These are phyloP conservation scores for Castanea mollissima DNA, from an alignment of 306 rosid genomes.

Conservation along the genomic window DNA sequence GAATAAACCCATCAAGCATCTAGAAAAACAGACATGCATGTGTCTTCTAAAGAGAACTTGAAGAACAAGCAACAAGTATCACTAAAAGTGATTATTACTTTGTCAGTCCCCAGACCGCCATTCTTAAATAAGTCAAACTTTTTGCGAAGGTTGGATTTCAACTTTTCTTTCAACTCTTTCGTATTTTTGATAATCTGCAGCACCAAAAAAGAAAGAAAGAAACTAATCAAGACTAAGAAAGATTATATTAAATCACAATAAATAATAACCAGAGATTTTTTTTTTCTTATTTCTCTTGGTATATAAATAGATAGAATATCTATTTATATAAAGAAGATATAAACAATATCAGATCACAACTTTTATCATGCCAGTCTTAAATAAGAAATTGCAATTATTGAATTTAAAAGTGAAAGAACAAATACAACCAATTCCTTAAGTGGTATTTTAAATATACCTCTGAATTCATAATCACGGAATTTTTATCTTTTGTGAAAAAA, in stretches of 20 bases:
- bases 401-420: background rate
- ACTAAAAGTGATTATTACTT: background rate
- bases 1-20: background rate
- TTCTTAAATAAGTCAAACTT: conserved; percentile 33
- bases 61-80: background rate
- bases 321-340: background rate
- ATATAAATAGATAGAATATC: background rate
- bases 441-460: background rate
- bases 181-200: conserved; percentile 50
- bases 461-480: background rate
- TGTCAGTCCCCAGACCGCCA: conserved; percentile 12
- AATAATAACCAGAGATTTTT: background rate
- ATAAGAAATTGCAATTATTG: background rate
- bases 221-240: background rate
- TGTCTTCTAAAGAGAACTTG: background rate
- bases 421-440: background rate
- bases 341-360: no score
- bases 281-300: background rate
- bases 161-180: conserved; percentile 27
- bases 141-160: conserved; percentile 6
- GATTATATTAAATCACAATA: no score
- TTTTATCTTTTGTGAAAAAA: background rate
- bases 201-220: background rate
- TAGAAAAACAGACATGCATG: background rate
- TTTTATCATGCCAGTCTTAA: no score